Evolutionary conservation across 257 asterid species (phyloP).

Genomic region (Solanum sejunctum): DNA sequence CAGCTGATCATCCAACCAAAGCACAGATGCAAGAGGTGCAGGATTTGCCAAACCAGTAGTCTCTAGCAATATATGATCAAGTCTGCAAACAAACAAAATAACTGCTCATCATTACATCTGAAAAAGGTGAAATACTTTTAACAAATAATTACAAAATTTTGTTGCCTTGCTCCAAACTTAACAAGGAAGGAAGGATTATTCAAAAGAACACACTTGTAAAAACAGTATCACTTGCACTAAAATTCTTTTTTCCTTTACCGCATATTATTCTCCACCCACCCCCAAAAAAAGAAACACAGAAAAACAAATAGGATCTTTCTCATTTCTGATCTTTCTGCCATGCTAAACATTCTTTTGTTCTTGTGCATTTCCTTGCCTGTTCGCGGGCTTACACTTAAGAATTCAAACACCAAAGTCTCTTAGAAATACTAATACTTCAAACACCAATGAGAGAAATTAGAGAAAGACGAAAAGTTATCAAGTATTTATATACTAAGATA

Average conservation of each 20-base stretch:
- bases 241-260: neutral
- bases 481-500: neutral
- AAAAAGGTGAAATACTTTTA: neutral
- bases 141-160: neutral
- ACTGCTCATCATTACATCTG: neutral
- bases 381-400: neutral
- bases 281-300: neutral
- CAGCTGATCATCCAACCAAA: slow-evolving; percentile 97
- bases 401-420: neutral
- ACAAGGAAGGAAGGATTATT: neutral
- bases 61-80: slow-evolving; percentile 93
- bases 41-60: slow-evolving; percentile 97
- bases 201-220: neutral
- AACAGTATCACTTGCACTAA: neutral
- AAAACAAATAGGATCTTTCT: neutral
- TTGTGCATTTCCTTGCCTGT: neutral
- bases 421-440: neutral
- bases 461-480: neutral
- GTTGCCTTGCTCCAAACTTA: neutral
- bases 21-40: slow-evolving; percentile 97
- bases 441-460: neutral
- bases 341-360: neutral
- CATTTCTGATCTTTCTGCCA: neutral
- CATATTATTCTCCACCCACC: neutral
- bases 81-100: slow-evolving; percentile 34